A percentile compares a stretch with the other conserved stretches of the same genome.
These are phyloP conservation scores for Pyrus hybrid DNA, from an alignment of 331 rosid genomes.

Conservation along the genomic window DNA sequence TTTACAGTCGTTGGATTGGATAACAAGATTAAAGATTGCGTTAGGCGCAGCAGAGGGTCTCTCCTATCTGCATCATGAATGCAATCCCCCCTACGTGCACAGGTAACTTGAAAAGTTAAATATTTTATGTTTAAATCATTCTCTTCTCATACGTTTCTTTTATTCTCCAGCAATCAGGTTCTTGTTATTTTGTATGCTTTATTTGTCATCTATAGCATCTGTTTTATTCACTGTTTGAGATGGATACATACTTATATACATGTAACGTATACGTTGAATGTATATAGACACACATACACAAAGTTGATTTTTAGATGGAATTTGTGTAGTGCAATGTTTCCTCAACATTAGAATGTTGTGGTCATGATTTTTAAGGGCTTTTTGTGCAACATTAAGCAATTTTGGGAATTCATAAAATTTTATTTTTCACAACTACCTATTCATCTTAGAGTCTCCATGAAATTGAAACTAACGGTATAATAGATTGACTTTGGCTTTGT, in stretches of 20 bases:
- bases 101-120: slow-evolving; percentile 41
- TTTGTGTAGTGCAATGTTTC: neutral
- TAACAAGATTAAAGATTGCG: slow-evolving; percentile 89
- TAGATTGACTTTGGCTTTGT: neutral
- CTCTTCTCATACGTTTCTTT: neutral
- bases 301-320: neutral
- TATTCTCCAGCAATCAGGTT: neutral
- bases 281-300: neutral
- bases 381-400: neutral
- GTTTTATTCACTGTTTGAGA: neutral
- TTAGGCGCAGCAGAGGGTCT: slow-evolving; percentile 92
- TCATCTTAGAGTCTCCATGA: neutral
- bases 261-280: neutral
- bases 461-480: neutral
- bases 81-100: slow-evolving; percentile 81
- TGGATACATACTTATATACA: neutral
- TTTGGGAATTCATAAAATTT: neutral
- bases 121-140: slow-evolving; percentile 3
- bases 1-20: slow-evolving; percentile 89
- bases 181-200: neutral
- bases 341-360: neutral
- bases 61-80: slow-evolving; percentile 78
- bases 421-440: neutral
- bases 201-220: neutral
- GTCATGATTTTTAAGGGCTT: neutral